Conservation (phyloP, 176 grass and related monocot genomes). For the Cenchrus americanus region DNA sequence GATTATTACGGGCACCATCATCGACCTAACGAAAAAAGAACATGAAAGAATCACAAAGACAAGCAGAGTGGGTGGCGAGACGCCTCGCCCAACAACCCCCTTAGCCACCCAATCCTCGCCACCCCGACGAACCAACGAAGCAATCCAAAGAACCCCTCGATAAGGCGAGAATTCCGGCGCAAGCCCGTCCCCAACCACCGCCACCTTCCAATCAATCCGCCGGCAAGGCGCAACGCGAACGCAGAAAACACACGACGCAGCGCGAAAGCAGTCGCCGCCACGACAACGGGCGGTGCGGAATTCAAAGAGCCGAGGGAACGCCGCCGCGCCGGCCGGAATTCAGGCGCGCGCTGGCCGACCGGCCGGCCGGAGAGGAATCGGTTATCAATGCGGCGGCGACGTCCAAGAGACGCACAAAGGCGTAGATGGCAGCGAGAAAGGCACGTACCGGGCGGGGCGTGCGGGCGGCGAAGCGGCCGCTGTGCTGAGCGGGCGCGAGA, state of each 20-base stretch:
- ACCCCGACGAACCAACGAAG: conserved; percentile 21
- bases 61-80: conserved; percentile 35
- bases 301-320: neutral
- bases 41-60: conserved; percentile 23
- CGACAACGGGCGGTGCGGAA: neutral
- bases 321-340: conserved; percentile 21
- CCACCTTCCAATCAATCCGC: conserved; percentile 63
- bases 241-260: neutral
- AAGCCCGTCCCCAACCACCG: conserved; percentile 51
- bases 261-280: neutral
- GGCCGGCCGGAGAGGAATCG: neutral
- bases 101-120: conserved; percentile 22
- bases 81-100: conserved; percentile 23
- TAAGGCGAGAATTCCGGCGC: conserved; percentile 27
- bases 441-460: conserved; percentile 41
- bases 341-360: neutral
- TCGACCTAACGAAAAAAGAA: neutral
- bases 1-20: conserved; percentile 17
- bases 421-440: neutral
- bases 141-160: conserved; percentile 22
- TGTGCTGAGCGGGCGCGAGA: conserved; percentile 29
- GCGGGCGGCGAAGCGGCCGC: conserved; percentile 4
- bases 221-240: neutral
- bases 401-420: neutral
- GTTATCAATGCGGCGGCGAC: conserved; percentile 37